Percentiles rank a stretch among this genome's conserved stretches.
phyloP scores from a whole-genome alignment of 1,284 basidiomycete species.

The Microbotryomycetes sp. region DNA sequence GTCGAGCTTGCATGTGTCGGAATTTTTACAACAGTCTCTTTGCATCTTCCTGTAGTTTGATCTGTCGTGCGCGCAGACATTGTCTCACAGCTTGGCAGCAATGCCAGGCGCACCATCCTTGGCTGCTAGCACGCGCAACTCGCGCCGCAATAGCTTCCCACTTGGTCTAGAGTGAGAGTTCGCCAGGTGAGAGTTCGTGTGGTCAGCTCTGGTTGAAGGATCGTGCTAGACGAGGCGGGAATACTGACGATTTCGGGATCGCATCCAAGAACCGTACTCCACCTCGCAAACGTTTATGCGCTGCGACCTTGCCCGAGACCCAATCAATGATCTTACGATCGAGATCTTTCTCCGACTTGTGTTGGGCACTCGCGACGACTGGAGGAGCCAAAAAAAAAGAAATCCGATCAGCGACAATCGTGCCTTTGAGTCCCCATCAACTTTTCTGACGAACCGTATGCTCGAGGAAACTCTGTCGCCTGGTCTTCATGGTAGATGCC shows the following conservation, averaged over 20 bases:
- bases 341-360: slow-evolving; percentile 31
- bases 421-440: not conserved
- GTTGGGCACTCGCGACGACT: slow-evolving; percentile 27
- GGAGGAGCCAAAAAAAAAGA: too few species aligned
- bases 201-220: too few species aligned
- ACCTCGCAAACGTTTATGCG: slow-evolving; percentile 41
- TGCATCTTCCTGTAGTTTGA: too few species aligned
- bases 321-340: slow-evolving; percentile 34
- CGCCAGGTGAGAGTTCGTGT: not conserved
- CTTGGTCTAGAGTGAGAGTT: slow-evolving; percentile 7
- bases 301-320: slow-evolving; percentile 38
- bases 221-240: too few species aligned
- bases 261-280: slow-evolving; percentile 27
- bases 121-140: slow-evolving; percentile 20
- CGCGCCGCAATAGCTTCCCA: slow-evolving; percentile 29
- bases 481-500: slow-evolving; percentile 27
- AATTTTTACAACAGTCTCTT: too few species aligned
- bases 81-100: not conserved
- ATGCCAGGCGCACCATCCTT: slow-evolving; percentile 2
- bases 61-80: too few species aligned
- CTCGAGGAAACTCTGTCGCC: slow-evolving; percentile 29
- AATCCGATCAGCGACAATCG: not conserved
- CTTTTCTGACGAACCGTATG: slow-evolving; percentile 6
- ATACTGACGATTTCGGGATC: slow-evolving; percentile 25
- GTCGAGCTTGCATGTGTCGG: too few species aligned